These are phyloP conservation scores for Pythium aphanidermatum DNA, from an alignment of 352 stramenopile species.

Conservation along the genomic window DNA sequence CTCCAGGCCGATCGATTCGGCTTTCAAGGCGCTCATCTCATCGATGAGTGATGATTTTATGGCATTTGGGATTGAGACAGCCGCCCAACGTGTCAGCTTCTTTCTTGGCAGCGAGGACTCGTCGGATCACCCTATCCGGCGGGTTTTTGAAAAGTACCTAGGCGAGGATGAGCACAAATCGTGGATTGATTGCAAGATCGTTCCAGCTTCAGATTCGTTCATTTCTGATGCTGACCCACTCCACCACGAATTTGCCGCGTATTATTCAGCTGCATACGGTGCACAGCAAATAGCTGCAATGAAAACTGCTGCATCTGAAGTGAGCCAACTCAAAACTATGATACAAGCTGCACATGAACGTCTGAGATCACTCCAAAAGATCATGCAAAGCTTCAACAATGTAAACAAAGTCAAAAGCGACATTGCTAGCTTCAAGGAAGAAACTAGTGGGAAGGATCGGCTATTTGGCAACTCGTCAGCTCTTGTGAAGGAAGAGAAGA, in stretches of 20 bases:
- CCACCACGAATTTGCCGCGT: conserved; percentile 29
- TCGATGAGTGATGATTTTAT: conserved; percentile 57
- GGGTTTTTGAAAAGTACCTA: conserved; percentile 53
- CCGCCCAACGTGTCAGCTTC: conserved; percentile 57
- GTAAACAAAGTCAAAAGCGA: conserved; percentile 70
- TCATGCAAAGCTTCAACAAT: conserved; percentile 68
- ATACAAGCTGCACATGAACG: conserved; percentile 48
- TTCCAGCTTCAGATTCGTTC: conserved; percentile 34
- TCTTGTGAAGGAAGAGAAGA: conserved; percentile 71
- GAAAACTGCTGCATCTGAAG: conserved; percentile 34
- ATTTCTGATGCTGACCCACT: conserved; percentile 56
- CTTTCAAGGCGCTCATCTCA: conserved; percentile 45
- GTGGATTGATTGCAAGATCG: no score
- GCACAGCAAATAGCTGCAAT: conserved; percentile 35
- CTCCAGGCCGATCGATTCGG: conserved; percentile 27
- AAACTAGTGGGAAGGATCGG: conserved; percentile 64
- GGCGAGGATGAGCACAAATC: not conserved
- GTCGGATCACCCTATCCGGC: conserved; percentile 27
- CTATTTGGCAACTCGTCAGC: conserved; percentile 70
- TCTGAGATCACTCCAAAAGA: conserved; percentile 67
- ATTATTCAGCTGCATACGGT: conserved; percentile 42
- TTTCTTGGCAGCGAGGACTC: conserved; percentile 52
- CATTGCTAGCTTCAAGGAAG: conserved; percentile 65
- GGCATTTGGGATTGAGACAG: conserved; percentile 70
- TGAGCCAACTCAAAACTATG: conserved; percentile 35